Base-by-base conservation (phyloP, 257 asterid genomes). In the Cordia subcordata region DNA sequence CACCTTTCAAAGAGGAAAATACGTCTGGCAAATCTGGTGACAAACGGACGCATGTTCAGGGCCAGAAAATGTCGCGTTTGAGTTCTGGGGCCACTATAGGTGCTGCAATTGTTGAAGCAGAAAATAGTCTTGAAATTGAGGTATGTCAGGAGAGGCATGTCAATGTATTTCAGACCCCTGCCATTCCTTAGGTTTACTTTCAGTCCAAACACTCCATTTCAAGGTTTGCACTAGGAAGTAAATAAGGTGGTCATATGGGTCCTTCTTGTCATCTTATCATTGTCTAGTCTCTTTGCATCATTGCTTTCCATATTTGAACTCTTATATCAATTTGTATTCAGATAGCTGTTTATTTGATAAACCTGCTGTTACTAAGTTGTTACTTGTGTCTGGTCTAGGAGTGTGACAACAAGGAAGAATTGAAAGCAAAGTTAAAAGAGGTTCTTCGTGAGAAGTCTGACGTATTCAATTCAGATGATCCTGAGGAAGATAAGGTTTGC, bases 51-150 rank as follows among this genome's bases (percentile, higher is more conserved):
- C 13, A 38, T 55, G 62, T n/a, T 54, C 84, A 81, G 64, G 74
- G 95, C 49, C 75, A 56, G 57, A 93, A 89, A 72, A 66, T 79
- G 68, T 75, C 94, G 62, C 85, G 96, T 42, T 32, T 76, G 50
- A 80, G 80, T 61, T 70, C 79, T 58, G 92, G 82, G 55, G 90
- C 92, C 72, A 86, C 84, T 39, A 63, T 93, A 60, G 97, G 97
- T 61, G 95, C 95, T 40, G 97, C 97, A 32, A 89, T 93, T 64
- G 95, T 85, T 42, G 93, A 81, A 72, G 95, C 90, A 62, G 96
- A 88, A 83, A 80, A 16, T 53, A 58, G 57, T 75, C 81, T 82
- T 49, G 82, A 82, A 71, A 72, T 0, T 68, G 87, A 84, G 11
- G 95, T 79, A 79, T 67, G 87, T 79, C 49, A 32, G 67, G 49